These are phyloP conservation scores for Aureobasidium sp. DNA, from an alignment of 2,329 filamentous ascomycete genomes.

Conservation along the genomic window DNA sequence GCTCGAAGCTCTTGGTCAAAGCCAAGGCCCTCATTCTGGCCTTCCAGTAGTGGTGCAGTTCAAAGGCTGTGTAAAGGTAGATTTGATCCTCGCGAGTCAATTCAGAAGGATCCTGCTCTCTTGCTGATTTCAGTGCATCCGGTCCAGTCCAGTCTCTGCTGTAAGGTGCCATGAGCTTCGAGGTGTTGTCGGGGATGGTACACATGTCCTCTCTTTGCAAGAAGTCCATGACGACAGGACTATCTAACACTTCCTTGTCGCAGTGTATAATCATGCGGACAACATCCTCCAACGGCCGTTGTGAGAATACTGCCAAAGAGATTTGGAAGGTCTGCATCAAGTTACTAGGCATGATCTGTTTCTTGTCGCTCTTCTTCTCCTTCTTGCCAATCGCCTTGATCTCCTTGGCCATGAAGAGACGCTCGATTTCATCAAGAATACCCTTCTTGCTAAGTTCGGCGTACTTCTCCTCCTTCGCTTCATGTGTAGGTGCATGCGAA, in stretches of 20 bases:
- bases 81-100: conserved; percentile 93
- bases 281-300: conserved; percentile 71
- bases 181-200: conserved; percentile 81
- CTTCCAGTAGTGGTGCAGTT: conserved; percentile 98
- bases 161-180: conserved; percentile 89
- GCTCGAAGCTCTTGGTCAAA: conserved; percentile 73
- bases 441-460: conserved; percentile 86
- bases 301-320: conserved; percentile 87
- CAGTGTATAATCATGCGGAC: conserved; percentile 94
- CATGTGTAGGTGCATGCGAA: conserved; percentile 70
- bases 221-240: conserved; percentile 92
- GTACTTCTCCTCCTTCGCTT: conserved; percentile 92
- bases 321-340: conserved; percentile 88
- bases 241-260: conserved; percentile 80
- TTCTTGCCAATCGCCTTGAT: conserved; percentile 75
- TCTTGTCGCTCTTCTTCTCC: conserved; percentile 83
- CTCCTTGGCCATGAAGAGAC: conserved; percentile 94
- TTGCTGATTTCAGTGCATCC: conserved; percentile 64
- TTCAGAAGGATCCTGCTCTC: conserved; percentile 80
- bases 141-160: conserved; percentile 94
- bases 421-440: conserved; percentile 95
- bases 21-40: conserved; percentile 86
- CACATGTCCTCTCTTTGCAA: conserved; percentile 86
- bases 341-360: conserved; percentile 89
- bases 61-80: conserved; percentile 85